Conservation (phyloP, 2,329 filamentous ascomycete genomes). For the Aspergillus ochraceoroseus region DNA sequence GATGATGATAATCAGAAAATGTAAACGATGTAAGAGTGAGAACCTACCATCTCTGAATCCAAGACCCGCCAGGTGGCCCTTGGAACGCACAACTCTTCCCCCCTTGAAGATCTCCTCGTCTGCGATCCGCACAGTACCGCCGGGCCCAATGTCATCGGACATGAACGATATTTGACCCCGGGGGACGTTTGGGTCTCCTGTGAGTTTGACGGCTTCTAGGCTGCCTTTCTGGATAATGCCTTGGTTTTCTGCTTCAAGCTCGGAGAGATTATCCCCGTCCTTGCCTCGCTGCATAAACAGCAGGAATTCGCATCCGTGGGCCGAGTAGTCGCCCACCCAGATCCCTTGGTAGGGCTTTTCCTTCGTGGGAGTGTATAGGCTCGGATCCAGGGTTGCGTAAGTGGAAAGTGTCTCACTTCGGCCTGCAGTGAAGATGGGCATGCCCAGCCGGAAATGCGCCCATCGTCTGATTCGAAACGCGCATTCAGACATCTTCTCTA, state of each 20-base stretch:
- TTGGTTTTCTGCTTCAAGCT: conserved; percentile 33
- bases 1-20: neutral
- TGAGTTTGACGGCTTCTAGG: conserved; percentile 82
- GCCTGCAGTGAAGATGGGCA: conserved; percentile 35
- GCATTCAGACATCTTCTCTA: conserved; percentile 60
- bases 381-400: conserved; percentile 68
- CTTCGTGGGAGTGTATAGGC: conserved; percentile 71
- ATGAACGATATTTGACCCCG: conserved; percentile 79
- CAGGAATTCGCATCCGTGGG: conserved; percentile 84
- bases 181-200: conserved; percentile 84
- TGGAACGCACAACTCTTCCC: conserved; percentile 65
- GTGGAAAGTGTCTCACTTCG: conserved; percentile 51
- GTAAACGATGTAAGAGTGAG: neutral
- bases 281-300: conserved; percentile 68
- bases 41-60: conserved; percentile 68
- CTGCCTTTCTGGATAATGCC: conserved; percentile 58
- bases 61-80: conserved; percentile 69
- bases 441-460: conserved; percentile 59
- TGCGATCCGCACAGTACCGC: conserved; percentile 60
- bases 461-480: conserved; percentile 72
- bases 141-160: conserved; percentile 66
- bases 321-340: conserved; percentile 85
- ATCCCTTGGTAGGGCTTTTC: conserved; percentile 83
- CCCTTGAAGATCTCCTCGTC: conserved; percentile 67
- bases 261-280: conserved; percentile 39